Evolutionary conservation across 495 filamentous ascomycete species (phyloP), one percentile per base, ranked within the genome.

Genomic region (Cetradonia linearis): DNA sequence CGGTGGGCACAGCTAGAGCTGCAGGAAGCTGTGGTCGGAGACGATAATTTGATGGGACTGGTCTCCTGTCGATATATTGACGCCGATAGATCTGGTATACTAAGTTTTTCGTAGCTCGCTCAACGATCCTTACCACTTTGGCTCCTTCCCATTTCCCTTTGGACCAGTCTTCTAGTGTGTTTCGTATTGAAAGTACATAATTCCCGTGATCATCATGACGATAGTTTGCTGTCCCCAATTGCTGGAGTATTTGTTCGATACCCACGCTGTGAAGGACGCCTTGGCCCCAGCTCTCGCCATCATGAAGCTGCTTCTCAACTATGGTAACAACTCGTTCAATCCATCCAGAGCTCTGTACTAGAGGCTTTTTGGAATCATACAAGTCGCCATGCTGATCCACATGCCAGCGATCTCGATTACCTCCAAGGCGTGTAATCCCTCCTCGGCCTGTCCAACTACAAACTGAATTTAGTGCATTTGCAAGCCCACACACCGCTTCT

Each of bases 261-360:
- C 76, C 72, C 49, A 56, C 70, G 16, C 78, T 76, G 53, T 83
- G 83, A 61, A 96, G 74, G 36, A 84, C 72, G 13, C 90, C 89
- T 50, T 79, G 77, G 28, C 94, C 93, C 94, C 94, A 98, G 20
- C 77, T 74, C 65, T 89, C 86, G 8, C 94, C 92, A 64, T 98
- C 91, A 38, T 72, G 78, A 4, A 98, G 84, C 69, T 98, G 93
- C 47, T 87, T 92, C 60, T 87, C 86, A 25, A 98, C 92, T 63
- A 97, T 95, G 52, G 90, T 83, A 33, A 97, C 89, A n/a, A 98
- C 93, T 30, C 88, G 83, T 70, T 91, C 88, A 75, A 97, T 94
- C 83, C 95, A 91, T 3, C 93, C 93, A 61, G 82, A 80, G 52
- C 84, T 81, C 0, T 66, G 74, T 38, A 76, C 76, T 38, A 78